Evolutionary conservation across 306 rosid species (phyloP).

Genomic region (Morella rubra): DNA sequence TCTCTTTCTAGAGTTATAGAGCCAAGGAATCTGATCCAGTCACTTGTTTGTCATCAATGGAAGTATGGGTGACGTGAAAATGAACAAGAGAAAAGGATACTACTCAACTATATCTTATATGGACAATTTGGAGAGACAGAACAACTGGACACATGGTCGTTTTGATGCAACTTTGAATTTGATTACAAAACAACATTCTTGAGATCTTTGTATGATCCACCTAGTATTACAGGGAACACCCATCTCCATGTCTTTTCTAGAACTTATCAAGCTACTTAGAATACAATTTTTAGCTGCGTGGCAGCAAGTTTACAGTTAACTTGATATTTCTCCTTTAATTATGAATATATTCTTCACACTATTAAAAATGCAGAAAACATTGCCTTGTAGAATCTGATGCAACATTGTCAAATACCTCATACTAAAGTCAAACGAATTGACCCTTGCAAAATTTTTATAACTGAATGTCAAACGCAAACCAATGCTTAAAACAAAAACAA

Average conservation of each 20-base stretch:
- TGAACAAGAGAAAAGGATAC: neutral
- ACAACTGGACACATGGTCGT: neutral
- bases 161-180: neutral
- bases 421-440: neutral
- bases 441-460: neutral
- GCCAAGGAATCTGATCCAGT: neutral
- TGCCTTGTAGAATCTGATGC: neutral
- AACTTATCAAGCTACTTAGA: constrained; percentile 1
- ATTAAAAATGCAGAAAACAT: neutral
- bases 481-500: constrained; percentile 3
- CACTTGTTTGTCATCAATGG: neutral
- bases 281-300: neutral
- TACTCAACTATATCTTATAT: neutral
- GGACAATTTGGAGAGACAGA: neutral
- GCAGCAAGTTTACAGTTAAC: neutral
- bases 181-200: neutral
- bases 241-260: neutral
- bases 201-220: neutral
- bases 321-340: constrained; percentile 2
- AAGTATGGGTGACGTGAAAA: neutral
- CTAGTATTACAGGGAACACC: neutral
- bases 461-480: constrained; percentile 11
- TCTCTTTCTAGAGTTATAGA: neutral
- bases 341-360: neutral
- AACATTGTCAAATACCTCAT: neutral